Conservation (phyloP, 2,329 filamentous ascomycete species). For the Ramichloridium luteum region DNA sequence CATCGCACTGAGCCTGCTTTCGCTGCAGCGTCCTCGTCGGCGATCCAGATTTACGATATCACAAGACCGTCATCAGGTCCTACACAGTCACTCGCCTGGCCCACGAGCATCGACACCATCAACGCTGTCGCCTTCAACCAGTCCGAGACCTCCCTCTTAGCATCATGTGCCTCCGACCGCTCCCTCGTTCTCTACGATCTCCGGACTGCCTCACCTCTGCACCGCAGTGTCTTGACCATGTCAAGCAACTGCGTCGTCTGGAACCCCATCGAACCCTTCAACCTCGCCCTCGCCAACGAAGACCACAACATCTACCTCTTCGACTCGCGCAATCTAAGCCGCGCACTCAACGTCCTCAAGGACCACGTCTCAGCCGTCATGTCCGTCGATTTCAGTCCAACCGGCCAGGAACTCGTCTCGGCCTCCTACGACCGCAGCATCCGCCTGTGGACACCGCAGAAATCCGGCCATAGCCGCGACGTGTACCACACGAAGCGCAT, state of each 20-base stretch:
- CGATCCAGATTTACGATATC: conserved; percentile 80
- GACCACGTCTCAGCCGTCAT: conserved; percentile 87
- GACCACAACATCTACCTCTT: conserved; percentile 91
- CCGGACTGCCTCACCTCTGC: conserved; percentile 69
- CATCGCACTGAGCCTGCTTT: conserved; percentile 71
- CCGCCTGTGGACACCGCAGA: conserved; percentile 66
- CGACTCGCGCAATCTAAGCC: conserved; percentile 82
- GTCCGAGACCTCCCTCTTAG: conserved; percentile 82
- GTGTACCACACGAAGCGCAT: conserved; percentile 97
- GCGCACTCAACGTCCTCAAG: conserved; percentile 78
- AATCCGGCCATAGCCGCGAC: conserved; percentile 66
- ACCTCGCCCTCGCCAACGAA: conserved; percentile 85
- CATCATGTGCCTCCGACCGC: conserved; percentile 72
- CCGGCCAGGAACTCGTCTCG: conserved; percentile 82
- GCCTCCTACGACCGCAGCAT: conserved; percentile 83
- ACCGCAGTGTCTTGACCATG: conserved; percentile 70
- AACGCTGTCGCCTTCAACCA: conserved; percentile 83
- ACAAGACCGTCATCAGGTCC: conserved; percentile 64
- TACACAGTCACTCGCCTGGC: conserved; percentile 75
- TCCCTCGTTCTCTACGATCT: conserved; percentile 86
- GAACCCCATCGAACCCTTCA: conserved; percentile 96
- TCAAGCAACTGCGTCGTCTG: conserved; percentile 74
- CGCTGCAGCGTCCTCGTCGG: conserved; percentile 59
- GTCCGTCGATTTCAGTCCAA: conserved; percentile 92
- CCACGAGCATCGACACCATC: conserved; percentile 80